Base-by-base conservation (phyloP, 495 filamentous ascomycete species). In the Lindgomyces ingoldianus region DNA sequence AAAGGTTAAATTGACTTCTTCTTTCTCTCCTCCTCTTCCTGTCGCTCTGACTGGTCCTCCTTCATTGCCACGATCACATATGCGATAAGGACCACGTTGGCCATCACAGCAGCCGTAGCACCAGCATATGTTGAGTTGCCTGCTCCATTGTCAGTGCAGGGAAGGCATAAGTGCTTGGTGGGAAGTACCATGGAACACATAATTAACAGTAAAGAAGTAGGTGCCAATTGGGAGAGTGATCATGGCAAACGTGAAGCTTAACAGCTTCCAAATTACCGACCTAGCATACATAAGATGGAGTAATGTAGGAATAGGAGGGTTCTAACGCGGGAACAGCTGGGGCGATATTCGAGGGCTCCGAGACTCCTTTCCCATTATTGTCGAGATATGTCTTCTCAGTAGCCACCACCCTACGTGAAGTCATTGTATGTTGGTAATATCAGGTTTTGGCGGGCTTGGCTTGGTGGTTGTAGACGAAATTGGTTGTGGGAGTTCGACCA, bases 221-320 rank as follows among this genome's bases (percentile, higher is more conserved):
- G 87, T 88, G 26, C 88, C 87, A 62, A 98, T 87, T 26, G 94
- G 94, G 30, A 86, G 77, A 3, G 85, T 81, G 45, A 96, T 82
- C 94, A 98, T 98, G 66, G 91, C 94, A 14, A 90, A 80, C 6
- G 93, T 94, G 77, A 97, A 97, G 56, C 83, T 85, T 8, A 97
- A 80, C 8, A 99, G 83, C 76, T 97, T 98, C 61, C 86, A 77
- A 56, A 99, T 95, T 53, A 97, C 91, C 71, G 87, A 78, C 39
- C 94, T 98, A 62, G 11, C 18, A n/a, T n/a, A 39, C 26, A 16
- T n/a, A 4, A 44, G 44, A 22, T 30, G 11, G 33, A 36, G 25
- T 42, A 57, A 25, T 42, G 33, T 24, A 44, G 27, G 22, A 21
- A 29, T 19, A 9, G 33, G 2, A 21, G 18, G 19, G 18, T 36